Percentiles rank a stretch among this genome's conserved stretches.
These are phyloP conservation scores for Avena atlantica DNA, from an alignment of 176 grass and related monocot genomes.

Conservation along the genomic window DNA sequence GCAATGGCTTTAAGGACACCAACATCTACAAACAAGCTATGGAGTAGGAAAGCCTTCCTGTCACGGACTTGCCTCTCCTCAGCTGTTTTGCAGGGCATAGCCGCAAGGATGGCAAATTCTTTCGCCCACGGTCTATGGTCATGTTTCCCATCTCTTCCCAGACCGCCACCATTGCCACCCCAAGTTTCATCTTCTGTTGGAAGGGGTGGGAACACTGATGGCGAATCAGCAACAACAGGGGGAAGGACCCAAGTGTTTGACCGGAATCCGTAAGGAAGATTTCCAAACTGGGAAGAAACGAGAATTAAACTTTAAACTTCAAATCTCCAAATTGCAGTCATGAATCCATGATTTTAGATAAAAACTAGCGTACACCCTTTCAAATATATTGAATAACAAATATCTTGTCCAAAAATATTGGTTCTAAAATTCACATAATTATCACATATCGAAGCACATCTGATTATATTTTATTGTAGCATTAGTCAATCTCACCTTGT, in stretches of 20 bases:
- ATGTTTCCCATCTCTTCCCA: constrained; percentile 79
- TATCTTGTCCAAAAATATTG: background rate
- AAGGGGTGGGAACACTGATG: constrained; percentile 84
- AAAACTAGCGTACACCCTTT: background rate
- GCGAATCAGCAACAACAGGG: constrained; percentile 72
- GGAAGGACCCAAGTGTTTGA: constrained; percentile 98
- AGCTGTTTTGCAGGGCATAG: constrained; percentile 95
- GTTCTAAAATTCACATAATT: background rate
- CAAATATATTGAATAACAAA: background rate
- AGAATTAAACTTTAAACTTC: constrained; percentile 14
- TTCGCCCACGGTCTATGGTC: constrained; percentile 79
- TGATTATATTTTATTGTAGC: background rate
- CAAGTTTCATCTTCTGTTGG: constrained; percentile 92
- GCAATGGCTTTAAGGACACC: constrained; percentile 86
- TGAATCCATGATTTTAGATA: constrained; percentile 4
- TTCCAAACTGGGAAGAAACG: constrained; percentile 77
- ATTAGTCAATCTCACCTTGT: constrained; percentile 71
- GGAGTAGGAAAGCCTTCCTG: constrained; percentile 91
- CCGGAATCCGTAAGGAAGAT: constrained; percentile 97
- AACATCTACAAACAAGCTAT: constrained; percentile 97
- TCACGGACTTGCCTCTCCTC: constrained; percentile 97
- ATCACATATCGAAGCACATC: background rate
- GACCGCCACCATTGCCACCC: constrained; percentile 85
- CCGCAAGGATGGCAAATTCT: constrained; percentile 82
- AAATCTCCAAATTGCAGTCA: constrained; percentile 28